phyloP scores from a whole-genome alignment of 768 basidiomycete genomes.

The Paxillus ammoniavirescens region DNA sequence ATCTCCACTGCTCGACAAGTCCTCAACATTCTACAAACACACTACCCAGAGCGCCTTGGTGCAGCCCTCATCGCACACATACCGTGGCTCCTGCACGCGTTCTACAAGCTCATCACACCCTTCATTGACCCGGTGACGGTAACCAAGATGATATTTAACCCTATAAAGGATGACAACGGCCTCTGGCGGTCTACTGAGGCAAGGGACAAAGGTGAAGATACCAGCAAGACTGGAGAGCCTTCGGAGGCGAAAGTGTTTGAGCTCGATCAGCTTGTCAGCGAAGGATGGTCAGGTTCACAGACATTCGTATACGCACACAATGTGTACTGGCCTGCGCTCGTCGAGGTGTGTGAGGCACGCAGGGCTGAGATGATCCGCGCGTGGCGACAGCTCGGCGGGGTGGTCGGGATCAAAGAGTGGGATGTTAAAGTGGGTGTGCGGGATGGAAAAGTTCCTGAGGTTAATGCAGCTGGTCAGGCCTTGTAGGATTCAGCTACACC shows the following conservation, averaged over 20 bases:
- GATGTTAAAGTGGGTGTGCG: constrained; percentile 54
- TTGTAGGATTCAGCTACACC: constrained; percentile 2
- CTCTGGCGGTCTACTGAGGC: constrained; percentile 26
- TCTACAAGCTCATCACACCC: constrained; percentile 76
- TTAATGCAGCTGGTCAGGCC: constrained; percentile 5
- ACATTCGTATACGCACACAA: constrained; percentile 74
- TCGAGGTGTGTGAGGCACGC: constrained; percentile 52
- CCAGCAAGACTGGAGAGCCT: constrained; percentile 42
- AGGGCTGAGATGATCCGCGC: constrained; percentile 48
- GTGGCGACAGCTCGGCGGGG: constrained; percentile 70
- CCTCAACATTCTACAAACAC: constrained; percentile 69
- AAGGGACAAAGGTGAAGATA: constrained; percentile 13
- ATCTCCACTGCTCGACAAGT: constrained; percentile 38
- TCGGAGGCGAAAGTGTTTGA: constrained; percentile 47
- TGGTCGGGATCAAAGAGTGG: constrained; percentile 75
- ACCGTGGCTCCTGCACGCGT: constrained; percentile 73
- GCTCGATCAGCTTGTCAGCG: constrained; percentile 64
- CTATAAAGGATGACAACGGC: constrained; percentile 31
- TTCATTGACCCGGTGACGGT: constrained; percentile 84
- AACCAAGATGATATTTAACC: constrained; percentile 74
- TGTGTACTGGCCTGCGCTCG: constrained; percentile 70
- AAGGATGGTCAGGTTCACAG: constrained; percentile 66
- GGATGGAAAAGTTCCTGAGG: constrained; percentile 8
- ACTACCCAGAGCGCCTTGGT: constrained; percentile 87
- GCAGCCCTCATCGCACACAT: constrained; percentile 71